Evolutionary conservation across 441 rosid species (phyloP).

Genomic region (Aquilaria agallochum): DNA sequence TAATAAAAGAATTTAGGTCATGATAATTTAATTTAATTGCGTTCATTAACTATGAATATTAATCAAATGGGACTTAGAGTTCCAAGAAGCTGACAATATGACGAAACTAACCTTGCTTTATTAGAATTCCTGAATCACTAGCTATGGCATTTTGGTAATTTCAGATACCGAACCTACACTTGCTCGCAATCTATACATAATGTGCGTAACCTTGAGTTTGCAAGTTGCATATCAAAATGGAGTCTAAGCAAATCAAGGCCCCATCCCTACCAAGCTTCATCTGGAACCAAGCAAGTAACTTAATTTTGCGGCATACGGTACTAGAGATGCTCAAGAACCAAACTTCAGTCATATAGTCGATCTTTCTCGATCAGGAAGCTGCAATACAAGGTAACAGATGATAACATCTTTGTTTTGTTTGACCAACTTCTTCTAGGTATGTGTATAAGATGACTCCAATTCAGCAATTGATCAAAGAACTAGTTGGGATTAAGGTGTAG

Average conservation of each 20-base stretch:
- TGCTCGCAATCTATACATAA: constrained; percentile 18
- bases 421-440: constrained; percentile 9
- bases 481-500: too few relatives aligned
- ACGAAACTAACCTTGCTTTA: too few relatives aligned
- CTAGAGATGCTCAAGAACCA: background rate
- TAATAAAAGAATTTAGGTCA: background rate
- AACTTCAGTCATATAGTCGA: constrained; percentile 7
- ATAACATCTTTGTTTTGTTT: background rate
- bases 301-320: constrained; percentile 13
- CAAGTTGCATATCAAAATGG: constrained; percentile 27
- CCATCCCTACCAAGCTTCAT: constrained; percentile 6
- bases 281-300: constrained; percentile 11
- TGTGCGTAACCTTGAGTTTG: constrained; percentile 16
- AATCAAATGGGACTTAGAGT: too few relatives aligned
- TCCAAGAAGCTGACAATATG: too few relatives aligned
- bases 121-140: too few relatives aligned
- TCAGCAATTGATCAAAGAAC: background rate
- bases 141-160: constrained; percentile 22
- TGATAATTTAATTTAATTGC: background rate
- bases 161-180: background rate
- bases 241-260: constrained; percentile 24
- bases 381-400: too few relatives aligned
- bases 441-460: background rate
- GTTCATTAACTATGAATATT: too few relatives aligned
- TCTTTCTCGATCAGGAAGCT: background rate